Evolutionary conservation across 805 yeast genomes (phyloP), one percentile per base, ranked within the genome.

Genomic region (Saturnispora hagleri): DNA sequence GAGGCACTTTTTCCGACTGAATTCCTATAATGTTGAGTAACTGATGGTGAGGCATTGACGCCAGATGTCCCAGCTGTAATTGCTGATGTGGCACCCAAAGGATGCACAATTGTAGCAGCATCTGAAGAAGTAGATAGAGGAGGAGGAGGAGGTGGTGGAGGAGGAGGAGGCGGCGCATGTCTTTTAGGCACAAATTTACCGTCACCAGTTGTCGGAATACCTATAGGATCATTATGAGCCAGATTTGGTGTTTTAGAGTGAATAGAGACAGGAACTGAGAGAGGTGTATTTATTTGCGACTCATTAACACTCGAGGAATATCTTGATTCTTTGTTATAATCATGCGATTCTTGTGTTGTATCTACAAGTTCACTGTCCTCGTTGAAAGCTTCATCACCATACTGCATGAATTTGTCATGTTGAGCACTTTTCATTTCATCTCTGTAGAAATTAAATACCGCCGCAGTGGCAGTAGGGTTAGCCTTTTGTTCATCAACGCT

Each of bases 401-500:
- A 59, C 45, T 62, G 60, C 68, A 66, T 66, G 55, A 51, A 66
- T 43, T 66, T 66, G 45, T 55, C 61, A 5, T 57, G 57, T 15
- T 56, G 60, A n/a, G 55, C 60, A 33, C 35, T 41, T 5, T 57
- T 57, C 51, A 46, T 58, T 45, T 61, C 62, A 35, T 60, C 53
- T 27, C 57, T 57, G 54, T 59, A 65, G 54, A 65, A 66, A 27
- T 58, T 57, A 51, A 66, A 55, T 27, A 64, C 68, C 42, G 62
- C 66, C 36, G 62, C 60, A 27, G 93, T 96, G 1, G 96, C 97
- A 66, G 88, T 90, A 2, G 97, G 97, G 67, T 93, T 88, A 55
- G 84, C 86, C 63, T 84, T 83, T 69, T 89, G 96, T 61, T 93
- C 99, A 56, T 80, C 85, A 56, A 79, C 81, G 5, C 96, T 81